Conservation (phyloP, 345 rosid species). For the Salix viminalis region DNA sequence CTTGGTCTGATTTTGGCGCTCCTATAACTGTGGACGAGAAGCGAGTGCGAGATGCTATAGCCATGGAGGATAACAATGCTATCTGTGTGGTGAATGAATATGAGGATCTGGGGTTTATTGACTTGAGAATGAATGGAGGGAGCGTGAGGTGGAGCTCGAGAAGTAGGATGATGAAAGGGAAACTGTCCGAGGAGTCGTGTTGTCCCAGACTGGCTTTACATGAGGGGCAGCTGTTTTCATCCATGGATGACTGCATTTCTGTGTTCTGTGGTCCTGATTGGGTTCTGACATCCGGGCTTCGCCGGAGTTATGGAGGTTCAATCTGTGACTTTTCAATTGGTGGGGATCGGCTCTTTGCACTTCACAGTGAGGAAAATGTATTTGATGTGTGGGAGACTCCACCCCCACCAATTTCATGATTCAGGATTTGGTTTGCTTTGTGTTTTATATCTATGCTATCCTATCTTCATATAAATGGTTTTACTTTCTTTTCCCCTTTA, state of each 20-base stretch:
- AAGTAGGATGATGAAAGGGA: conserved; percentile 78
- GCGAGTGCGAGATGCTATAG: conserved; percentile 88
- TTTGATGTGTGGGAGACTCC: conserved; percentile 93
- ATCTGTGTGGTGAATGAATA: conserved; percentile 90
- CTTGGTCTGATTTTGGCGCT: conserved; percentile 82
- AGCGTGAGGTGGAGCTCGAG: conserved; percentile 95
- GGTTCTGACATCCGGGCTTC: conserved; percentile 76
- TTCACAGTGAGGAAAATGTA: conserved; percentile 89
- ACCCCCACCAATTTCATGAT: conserved; percentile 62
- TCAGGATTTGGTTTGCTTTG: conserved; percentile 11
- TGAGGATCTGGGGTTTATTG: conserved; percentile 93
- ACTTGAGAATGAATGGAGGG: conserved; percentile 59
- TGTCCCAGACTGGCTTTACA: conserved; percentile 84
- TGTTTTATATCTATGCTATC: conserved; percentile 7
- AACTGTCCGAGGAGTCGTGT: conserved; percentile 85
- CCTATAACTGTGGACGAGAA: conserved; percentile 59
- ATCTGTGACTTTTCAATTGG: conserved; percentile 90
- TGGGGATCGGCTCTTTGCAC: conserved; percentile 85
- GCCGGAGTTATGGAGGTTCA: conserved; percentile 70
- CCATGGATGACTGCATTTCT: conserved; percentile 86
- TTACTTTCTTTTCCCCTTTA: not conserved
- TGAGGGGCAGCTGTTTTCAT: conserved; percentile 81
- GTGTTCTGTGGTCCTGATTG: conserved; percentile 88
- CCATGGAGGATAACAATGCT: conserved; percentile 79
- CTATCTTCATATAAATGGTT: not conserved